Base-by-base conservation (phyloP, 805 yeast genomes). In the Blastobotrys attinorum region DNA sequence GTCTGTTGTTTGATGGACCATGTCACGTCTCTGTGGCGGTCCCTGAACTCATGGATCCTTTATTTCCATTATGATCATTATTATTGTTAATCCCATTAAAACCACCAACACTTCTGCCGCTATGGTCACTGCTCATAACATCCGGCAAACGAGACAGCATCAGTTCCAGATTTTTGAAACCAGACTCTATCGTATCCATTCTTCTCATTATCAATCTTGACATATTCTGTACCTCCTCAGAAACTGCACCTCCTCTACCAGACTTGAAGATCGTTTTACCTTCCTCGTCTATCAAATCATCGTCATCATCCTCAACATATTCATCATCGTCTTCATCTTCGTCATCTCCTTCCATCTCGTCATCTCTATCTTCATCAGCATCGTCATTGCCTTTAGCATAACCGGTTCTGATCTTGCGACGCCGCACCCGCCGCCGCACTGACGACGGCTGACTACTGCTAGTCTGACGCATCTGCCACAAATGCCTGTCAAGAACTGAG, bases 111-210 rank as follows among this genome's bases (percentile, higher is more conserved):
- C n/a, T n/a, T n/a, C n/a, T n/a, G n/a, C n/a, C n/a, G n/a, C n/a
- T n/a, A n/a, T n/a, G n/a, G n/a, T n/a, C n/a, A n/a, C n/a, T n/a
- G n/a, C n/a, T n/a, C n/a, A 32, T 29, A 10, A 29, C 15, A 13
- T 40, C 37, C 27, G 37, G 43, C 27, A 33, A 11, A n/a, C 25
- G 37, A 4, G 31, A 15, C n/a, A 44, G 31, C 13, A 40, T 23
- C 6, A 22, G 17, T 32, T 47, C 51, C 15, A 47, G 39, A n/a
- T 43, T 37, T 22, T 39, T 42, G 42, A 47, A 45, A 18, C 46
- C 31, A 13, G n/a, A 23, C 25, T 45, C 51, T 11, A 48, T 31
- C 25, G 33, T 18, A 4, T 48, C 51, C 44, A 48, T 40, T 25
- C 51, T 38, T 18, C 31, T 22, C 39, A 21, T 18, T 5, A 22